Conservation (phyloP, 2,329 filamentous ascomycete species). For the Alternaria brassicicola region DNA sequence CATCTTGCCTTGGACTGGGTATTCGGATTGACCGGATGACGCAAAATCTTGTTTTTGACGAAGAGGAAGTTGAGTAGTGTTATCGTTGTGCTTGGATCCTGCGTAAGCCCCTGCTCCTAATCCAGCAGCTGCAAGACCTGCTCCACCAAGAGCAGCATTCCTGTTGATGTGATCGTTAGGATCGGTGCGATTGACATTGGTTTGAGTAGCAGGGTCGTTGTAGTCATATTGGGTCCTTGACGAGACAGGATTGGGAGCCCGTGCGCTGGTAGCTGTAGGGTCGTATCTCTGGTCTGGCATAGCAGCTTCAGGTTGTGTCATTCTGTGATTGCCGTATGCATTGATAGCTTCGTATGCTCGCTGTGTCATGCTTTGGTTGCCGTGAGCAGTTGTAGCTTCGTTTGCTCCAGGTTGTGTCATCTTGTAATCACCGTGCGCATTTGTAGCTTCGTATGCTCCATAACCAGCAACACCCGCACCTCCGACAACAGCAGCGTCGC, state of each 20-base stretch:
- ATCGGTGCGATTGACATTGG: constrained; percentile 24
- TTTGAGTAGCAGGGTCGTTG: constrained; percentile 15
- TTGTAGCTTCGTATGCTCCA: constrained; percentile 42
- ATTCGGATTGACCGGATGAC: constrained; percentile 7
- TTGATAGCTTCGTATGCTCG: constrained; percentile 43
- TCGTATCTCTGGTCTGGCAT: constrained; percentile 44
- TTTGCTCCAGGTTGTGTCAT: constrained; percentile 32
- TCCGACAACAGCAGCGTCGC: constrained; percentile 39
- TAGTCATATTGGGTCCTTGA: constrained; percentile 24
- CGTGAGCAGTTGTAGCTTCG: not conserved
- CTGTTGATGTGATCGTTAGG: constrained; percentile 20
- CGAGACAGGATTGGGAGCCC: constrained; percentile 27
- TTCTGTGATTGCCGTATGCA: constrained; percentile 37
- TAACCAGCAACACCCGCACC: constrained; percentile 40
- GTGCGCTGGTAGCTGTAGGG: constrained; percentile 28
- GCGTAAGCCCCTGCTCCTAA: constrained; percentile 21
- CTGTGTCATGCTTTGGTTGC: not conserved
- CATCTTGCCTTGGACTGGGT: constrained; percentile 3
- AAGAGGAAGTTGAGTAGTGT: constrained; percentile 13
- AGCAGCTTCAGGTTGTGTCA: constrained; percentile 38
- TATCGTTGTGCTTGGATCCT: constrained; percentile 15
- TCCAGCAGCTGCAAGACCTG: constrained; percentile 23
- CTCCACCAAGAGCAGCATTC: constrained; percentile 32
- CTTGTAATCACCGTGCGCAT: constrained; percentile 38
- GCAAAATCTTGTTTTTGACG: constrained; percentile 15